Conservation (phyloP, 768 basidiomycete species). For the Phlebiopsis flavidoalba region DNA sequence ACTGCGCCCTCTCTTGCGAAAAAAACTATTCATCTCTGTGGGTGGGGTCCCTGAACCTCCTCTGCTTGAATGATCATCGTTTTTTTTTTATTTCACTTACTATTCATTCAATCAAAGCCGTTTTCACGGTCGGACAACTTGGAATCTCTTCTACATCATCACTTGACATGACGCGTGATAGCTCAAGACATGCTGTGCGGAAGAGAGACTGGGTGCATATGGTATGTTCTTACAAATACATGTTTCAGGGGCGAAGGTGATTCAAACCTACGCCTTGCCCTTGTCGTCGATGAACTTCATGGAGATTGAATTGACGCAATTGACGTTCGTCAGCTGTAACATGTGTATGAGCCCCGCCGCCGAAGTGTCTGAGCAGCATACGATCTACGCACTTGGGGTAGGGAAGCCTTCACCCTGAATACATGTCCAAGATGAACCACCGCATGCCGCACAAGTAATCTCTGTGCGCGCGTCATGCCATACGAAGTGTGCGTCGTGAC, state of each 20-base stretch:
- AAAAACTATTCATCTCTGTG: slow-evolving; percentile 3
- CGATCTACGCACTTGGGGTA: slow-evolving; percentile 60
- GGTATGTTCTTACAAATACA: slow-evolving; percentile 11
- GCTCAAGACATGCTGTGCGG: not conserved
- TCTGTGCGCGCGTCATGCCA: slow-evolving; percentile 75
- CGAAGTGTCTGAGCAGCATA: not conserved
- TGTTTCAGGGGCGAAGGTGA: not conserved
- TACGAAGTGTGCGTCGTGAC: slow-evolving; percentile 67
- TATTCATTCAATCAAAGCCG: not conserved
- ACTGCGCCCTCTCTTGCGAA: slow-evolving; percentile 8
- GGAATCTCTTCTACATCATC: slow-evolving; percentile 4
- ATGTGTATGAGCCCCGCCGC: not conserved
- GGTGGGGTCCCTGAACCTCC: slow-evolving; percentile 1
- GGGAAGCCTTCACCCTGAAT: slow-evolving; percentile 84
- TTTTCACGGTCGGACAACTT: not conserved
- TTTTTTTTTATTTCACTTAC: not conserved
- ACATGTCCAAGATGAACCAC: slow-evolving; percentile 94
- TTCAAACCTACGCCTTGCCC: slow-evolving; percentile 11
- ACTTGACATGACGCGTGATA: not conserved
- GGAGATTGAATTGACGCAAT: slow-evolving; percentile 88
- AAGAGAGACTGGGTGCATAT: not conserved
- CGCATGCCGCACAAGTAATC: slow-evolving; percentile 87
- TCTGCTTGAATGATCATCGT: too few species aligned
- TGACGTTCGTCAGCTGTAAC: slow-evolving; percentile 72
- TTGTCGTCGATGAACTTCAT: slow-evolving; percentile 64